Evolutionary conservation across 108 stramenopile genomes (phyloP).

Genomic region (Seminavis robusta): DNA sequence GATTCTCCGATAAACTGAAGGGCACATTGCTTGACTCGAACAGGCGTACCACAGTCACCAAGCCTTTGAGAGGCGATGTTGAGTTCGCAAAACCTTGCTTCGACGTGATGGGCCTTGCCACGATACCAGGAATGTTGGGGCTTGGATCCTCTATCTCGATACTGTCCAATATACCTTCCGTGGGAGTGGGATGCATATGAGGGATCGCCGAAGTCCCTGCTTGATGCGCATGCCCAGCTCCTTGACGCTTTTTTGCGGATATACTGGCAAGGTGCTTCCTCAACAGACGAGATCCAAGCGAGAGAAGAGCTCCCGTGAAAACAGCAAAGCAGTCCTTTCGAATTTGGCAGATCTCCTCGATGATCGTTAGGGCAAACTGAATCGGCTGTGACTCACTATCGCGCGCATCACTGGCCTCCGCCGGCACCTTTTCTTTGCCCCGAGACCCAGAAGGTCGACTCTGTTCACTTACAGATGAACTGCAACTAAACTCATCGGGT

Average conservation of each 20-base stretch:
- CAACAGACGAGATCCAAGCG: slow-evolving; percentile 32
- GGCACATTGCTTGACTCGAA: slow-evolving; percentile 38
- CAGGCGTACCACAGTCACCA: slow-evolving; percentile 34
- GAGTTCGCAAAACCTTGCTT: neutral
- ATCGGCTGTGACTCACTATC: too few species aligned
- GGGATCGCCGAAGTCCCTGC: too few species aligned
- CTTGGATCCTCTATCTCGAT: too few species aligned
- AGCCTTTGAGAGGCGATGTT: slow-evolving; percentile 3
- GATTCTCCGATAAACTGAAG: slow-evolving; percentile 44
- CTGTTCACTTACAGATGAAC: too few species aligned
- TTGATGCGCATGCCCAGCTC: too few species aligned
- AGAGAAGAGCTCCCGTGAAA: slow-evolving; percentile 44
- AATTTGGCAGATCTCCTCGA: slow-evolving; percentile 36
- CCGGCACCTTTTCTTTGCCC: too few species aligned
- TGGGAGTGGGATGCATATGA: too few species aligned
- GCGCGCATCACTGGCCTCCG: slow-evolving; percentile 27
- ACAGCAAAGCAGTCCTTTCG: slow-evolving; percentile 30
- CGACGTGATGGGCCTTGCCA: neutral
- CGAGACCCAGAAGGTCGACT: too few species aligned
- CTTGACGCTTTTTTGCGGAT: slow-evolving; percentile 35
- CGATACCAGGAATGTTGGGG: too few species aligned
- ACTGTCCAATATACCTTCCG: too few species aligned
- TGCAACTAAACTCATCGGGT: too few species aligned
- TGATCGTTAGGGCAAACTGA: slow-evolving; percentile 38
- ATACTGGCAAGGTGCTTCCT: slow-evolving; percentile 36